These are phyloP conservation scores for Apophysomyces ossiformis DNA, from an alignment of 371 early-diverging fungal genomes.

Conservation along the genomic window DNA sequence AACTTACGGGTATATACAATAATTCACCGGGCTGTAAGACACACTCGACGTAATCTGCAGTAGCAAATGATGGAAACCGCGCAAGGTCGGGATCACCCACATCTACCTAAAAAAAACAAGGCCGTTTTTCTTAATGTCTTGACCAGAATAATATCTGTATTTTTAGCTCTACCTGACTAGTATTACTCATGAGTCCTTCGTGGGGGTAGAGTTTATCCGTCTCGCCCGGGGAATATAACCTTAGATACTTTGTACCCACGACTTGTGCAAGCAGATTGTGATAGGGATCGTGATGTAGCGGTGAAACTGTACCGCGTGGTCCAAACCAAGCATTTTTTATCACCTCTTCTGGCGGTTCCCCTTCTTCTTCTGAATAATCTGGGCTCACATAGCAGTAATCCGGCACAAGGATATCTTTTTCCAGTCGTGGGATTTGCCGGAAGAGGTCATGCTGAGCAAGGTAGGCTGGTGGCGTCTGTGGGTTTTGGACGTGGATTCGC, in stretches of 20 bases:
- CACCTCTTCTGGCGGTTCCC: conserved; percentile 54
- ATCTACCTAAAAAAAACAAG: conserved; percentile 52
- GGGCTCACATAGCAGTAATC: conserved; percentile 76
- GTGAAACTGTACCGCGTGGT: conserved; percentile 83
- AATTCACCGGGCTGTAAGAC: conserved; percentile 81
- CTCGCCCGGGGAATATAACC: conserved; percentile 72
- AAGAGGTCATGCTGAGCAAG: conserved; percentile 92
- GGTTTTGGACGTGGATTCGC: conserved; percentile 41
- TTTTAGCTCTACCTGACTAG: conserved; percentile 66
- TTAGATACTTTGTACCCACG: conserved; percentile 83
- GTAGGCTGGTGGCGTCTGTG: conserved; percentile 54
- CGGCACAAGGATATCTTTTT: conserved; percentile 75
- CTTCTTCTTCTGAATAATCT: conserved; percentile 10
- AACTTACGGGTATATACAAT: conserved; percentile 87
- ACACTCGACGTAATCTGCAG: conserved; percentile 71
- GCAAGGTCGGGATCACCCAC: conserved; percentile 64
- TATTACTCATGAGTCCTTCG: conserved; percentile 69
- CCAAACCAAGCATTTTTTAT: conserved; percentile 90
- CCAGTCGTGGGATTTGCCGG: conserved; percentile 76
- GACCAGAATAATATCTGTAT: not conserved
- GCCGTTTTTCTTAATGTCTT: not conserved
- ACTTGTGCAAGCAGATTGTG: conserved; percentile 90
- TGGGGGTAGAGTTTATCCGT: conserved; percentile 64
- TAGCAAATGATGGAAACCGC: conserved; percentile 56
- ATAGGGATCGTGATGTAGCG: conserved; percentile 86